Conservation (phyloP, 2,329 filamentous ascomycete species). For the Trichoderma sp. region DNA sequence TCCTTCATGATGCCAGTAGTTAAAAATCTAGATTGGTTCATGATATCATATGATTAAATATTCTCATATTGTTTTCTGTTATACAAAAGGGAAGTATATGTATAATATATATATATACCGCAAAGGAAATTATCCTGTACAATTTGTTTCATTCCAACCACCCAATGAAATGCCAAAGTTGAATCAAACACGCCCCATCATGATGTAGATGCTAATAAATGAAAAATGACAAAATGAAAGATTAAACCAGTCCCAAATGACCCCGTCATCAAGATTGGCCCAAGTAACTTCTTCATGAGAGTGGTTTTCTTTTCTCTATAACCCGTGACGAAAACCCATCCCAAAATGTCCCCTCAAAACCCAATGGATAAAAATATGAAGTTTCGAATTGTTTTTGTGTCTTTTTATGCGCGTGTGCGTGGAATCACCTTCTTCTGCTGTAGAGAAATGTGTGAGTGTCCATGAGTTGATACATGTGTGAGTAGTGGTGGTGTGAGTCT, state of each 20-base stretch:
- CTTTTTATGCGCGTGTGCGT: not conserved
- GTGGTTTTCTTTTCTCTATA: not conserved
- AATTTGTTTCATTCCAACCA: not conserved
- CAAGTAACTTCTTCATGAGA: not conserved
- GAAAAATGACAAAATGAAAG: not conserved
- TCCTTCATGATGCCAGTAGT: not conserved
- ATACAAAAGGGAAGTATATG: not conserved
- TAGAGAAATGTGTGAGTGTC: conserved; percentile 3
- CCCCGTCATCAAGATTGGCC: not conserved
- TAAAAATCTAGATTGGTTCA: not conserved
- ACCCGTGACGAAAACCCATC: conserved; percentile 2
- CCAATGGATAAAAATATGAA: not conserved
- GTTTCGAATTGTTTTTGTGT: not conserved
- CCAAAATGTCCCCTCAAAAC: not conserved
- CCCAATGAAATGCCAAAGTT: not conserved
- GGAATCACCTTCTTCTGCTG: not conserved
- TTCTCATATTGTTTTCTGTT: not conserved
- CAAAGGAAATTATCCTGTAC: not conserved
- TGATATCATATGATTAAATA: not conserved
- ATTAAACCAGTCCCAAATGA: not conserved
- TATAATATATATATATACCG: not conserved
- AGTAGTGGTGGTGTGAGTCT: not conserved
- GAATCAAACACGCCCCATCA: conserved; percentile 12
- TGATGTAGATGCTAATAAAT: conserved; percentile 11
- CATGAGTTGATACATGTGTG: not conserved